phyloP scores from a whole-genome alignment of 257 asterid species.

The Scutellaria baicalensis region DNA sequence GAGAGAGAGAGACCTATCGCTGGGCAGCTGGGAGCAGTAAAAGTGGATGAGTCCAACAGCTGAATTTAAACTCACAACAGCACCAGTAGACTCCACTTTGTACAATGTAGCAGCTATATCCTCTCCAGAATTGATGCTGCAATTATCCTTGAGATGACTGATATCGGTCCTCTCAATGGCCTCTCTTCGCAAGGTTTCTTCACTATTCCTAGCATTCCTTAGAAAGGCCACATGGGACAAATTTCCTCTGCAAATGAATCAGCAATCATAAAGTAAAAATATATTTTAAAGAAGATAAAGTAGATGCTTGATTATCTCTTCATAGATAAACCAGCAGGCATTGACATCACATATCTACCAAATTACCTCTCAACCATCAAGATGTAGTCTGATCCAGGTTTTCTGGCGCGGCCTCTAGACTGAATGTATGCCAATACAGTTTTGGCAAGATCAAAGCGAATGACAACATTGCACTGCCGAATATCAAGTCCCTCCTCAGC shows the following conservation, averaged over 20 bases:
- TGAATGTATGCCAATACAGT: constrained; percentile 97
- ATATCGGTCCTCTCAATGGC: constrained; percentile 97
- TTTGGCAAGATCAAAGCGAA: constrained; percentile 98
- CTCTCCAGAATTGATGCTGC: constrained; percentile 49
- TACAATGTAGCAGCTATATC: constrained; percentile 54
- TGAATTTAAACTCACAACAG: constrained; percentile 98
- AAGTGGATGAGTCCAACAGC: constrained; percentile 97
- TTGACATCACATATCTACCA: constrained; percentile 9
- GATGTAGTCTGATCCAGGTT: constrained; percentile 97
- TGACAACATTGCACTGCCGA: constrained; percentile 97
- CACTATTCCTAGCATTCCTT: constrained; percentile 95
- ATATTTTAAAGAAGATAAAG: background rate
- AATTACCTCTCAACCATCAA: constrained; percentile 98
- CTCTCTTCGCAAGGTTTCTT: constrained; percentile 95
- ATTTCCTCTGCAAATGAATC: constrained; percentile 63
- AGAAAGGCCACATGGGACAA: constrained; percentile 79
- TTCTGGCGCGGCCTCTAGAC: constrained; percentile 99
- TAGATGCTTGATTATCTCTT: constrained; percentile 5
- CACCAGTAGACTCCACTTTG: constrained; percentile 97
- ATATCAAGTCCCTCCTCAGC: constrained; percentile 99
- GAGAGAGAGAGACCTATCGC: constrained; percentile 64
- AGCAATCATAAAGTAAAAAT: background rate
- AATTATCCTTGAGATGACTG: constrained; percentile 76
- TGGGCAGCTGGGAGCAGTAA: constrained; percentile 96
- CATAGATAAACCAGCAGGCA: constrained; percentile 4